Evolutionary conservation across 345 rosid species (phyloP), one percentile per base, ranked within the genome.

Genomic region (Geranium brycei): DNA sequence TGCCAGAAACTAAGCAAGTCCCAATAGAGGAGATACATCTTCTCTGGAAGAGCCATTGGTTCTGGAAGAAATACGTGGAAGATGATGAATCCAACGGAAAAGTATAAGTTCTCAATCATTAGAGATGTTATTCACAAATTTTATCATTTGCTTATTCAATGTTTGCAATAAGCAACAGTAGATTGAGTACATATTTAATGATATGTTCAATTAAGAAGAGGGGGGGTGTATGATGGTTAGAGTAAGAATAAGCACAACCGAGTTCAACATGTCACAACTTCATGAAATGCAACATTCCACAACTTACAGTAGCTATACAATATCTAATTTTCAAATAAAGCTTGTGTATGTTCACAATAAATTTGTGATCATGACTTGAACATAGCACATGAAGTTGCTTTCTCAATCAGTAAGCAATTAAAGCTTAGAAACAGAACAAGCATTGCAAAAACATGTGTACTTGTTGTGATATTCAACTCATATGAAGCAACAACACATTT

Each of bases 1-100:
- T 91, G 73, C 98, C 95, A 0, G 95, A 91, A 77, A 91, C 96
- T 0, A 91, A 89, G 75, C 91, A 89, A 68, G 92, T 91, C 61
- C 88, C 96, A 0, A 87, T 91, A 13, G 96, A 91, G 68, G 96
- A 85, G 75, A 76, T 85, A 31, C 83, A 91, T 69, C 81, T 89
- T 58, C 76, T 91, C 19, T 91, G 84, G 81, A 79, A 81, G 73
- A 75, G 64, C 5, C 95, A 91, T 53, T 84, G 91, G 89, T 76
- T 84, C 76, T 91, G 96, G 95, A 89, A 85, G 84, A 79, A 19
- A n/a, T 72, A 77, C 32, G 88, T 89, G 5, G 13, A 16, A 58
- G 71, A 69, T 13, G 60, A 69, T 15, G 18, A 58, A 47, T 6
- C 14, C 3, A 47, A 47, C 11, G 53, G 7, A 13, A 47, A 47